A percentile compares a stretch with the other conserved stretches of the same genome.
Evolutionary conservation across 2,329 filamentous ascomycete species (phyloP).

Genomic region (Neospermospora avenae): DNA sequence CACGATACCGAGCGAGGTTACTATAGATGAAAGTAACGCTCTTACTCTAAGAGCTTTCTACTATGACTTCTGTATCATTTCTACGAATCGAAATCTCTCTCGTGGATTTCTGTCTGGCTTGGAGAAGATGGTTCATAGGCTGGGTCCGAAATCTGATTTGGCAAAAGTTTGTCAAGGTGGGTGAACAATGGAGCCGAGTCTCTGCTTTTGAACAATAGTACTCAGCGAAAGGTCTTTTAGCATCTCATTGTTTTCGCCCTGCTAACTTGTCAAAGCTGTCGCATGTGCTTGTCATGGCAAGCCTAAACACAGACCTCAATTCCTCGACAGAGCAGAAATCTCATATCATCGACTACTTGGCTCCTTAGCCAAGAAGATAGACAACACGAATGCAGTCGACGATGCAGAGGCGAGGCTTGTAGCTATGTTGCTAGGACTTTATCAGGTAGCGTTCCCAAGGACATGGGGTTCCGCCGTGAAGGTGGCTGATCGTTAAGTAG

Average conservation of each 20-base stretch:
- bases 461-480: neutral
- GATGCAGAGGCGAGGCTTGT: conserved; percentile 16
- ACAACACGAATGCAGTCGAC: conserved; percentile 8
- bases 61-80: conserved; percentile 26
- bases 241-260: neutral
- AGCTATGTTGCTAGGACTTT: conserved; percentile 27
- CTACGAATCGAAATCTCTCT: conserved; percentile 22
- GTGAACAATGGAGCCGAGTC: neutral
- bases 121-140: conserved; percentile 16
- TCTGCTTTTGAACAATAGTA: no score
- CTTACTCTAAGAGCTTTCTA: conserved; percentile 25
- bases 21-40: conserved; percentile 17
- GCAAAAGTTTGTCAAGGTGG: conserved; percentile 23
- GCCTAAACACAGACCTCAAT: conserved; percentile 18
- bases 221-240: no score
- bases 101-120: conserved; percentile 22
- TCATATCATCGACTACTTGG: conserved; percentile 23
- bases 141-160: conserved; percentile 22
- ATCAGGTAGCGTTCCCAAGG: conserved; percentile 21
- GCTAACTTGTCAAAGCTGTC: conserved; percentile 3
- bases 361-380: conserved; percentile 18
- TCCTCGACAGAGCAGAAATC: conserved; percentile 12
- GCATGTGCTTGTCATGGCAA: conserved; percentile 23
- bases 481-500: neutral
- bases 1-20: conserved; percentile 14